Evolutionary conservation across 352 stramenopile species (phyloP), one percentile per base, ranked within the genome.

Genomic region (Phytophthora fragariae): DNA sequence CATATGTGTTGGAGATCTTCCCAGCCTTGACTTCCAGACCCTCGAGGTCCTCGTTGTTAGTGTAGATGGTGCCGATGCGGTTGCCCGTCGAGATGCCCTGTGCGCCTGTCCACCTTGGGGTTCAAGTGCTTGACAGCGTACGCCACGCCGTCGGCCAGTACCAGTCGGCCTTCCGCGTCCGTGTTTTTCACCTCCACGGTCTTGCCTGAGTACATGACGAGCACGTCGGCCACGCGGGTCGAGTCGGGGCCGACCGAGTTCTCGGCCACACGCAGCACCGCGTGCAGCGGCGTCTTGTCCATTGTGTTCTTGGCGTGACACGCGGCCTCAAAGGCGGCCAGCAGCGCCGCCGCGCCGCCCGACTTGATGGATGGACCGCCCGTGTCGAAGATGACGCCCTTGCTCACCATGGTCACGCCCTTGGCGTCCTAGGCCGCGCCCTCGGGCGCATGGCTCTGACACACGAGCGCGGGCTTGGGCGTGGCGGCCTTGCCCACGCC

Each of bases 121-220:
- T 96, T 89, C 37, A 98, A 80, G 79, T 99, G 92, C 63, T 97
- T 96, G 41, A 88, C 92, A 1, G 91, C 95, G 72, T 98, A 98
- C 17, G 94, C 94, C 8, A 98, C 94, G 14, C 92, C 96, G 76
- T 99, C 97, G 9, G 75, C 88, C n/a, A 99, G 80, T 14, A 99
- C 96, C 12, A 99, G 81, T 21, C 97, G 85, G 15, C 96, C 96
- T 78, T 99, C 96, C 9, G 97, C 97, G 77, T 99, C 96, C 46
- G 90, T 98, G 79, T 99, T 99, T 84, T 99, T 99, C 72, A 99
- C 93, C 80, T 99, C 97, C 8, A 99, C 96, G 2, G 94, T 98
- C 80, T 98, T 98, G 59, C 94, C 96, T 58, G 91, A 98, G 80
- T 98, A 98, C 72, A 98, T 84, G 24, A 80, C 90, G 47, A 98